Base-by-base conservation (phyloP, 441 rosid genomes). In the Lepidium campestre region DNA sequence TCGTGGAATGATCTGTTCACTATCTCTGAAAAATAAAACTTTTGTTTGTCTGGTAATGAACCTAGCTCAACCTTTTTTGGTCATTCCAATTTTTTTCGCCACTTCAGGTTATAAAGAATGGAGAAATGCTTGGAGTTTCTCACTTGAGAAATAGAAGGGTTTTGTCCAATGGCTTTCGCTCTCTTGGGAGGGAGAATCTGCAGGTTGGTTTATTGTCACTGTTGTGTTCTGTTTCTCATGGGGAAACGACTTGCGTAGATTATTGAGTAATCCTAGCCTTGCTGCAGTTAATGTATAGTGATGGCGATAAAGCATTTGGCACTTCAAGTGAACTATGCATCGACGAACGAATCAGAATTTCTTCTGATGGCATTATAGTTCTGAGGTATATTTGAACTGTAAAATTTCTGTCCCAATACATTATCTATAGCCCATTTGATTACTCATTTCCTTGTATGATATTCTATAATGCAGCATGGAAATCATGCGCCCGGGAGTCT, bases 121-220 rank as follows among this genome's bases (percentile, higher is more conserved):
- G 99, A 73, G 99, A 93, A 84, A 93, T 93, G 99, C 97, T 93
- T 66, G 97, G 99, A 69, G 97, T 93, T 77, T 91, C 99, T 68
- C 96, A 91, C 79, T 78, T 93, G 77, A 87, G 96, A 81, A 93
- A 89, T 63, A 84, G 97, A 79, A 85, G 86, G 77, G 97, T 93
- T 68, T 83, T 93, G 42, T 93, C 99, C 46, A 93, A 89, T 78
- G 99, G 99, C 54, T 93, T 89, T 75, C 70, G 83, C 68, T 82
- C 86, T 62, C 97, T 93, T 62, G 99, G 99, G 64, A 91, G 89
- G 80, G 97, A 89, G 82, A 91, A 82, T 78, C 72, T 93, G 70
- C 97, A 91, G 96, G 99, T 90, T 68, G 47, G 80, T 54, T 46
- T 32, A 6, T 57, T 13, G 57, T 63, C 67, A 7, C 62, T 23